Evolutionary conservation across 2,329 filamentous ascomycete species (phyloP), one percentile per base, ranked within the genome.

Genomic region (Byssothecium circinans): DNA sequence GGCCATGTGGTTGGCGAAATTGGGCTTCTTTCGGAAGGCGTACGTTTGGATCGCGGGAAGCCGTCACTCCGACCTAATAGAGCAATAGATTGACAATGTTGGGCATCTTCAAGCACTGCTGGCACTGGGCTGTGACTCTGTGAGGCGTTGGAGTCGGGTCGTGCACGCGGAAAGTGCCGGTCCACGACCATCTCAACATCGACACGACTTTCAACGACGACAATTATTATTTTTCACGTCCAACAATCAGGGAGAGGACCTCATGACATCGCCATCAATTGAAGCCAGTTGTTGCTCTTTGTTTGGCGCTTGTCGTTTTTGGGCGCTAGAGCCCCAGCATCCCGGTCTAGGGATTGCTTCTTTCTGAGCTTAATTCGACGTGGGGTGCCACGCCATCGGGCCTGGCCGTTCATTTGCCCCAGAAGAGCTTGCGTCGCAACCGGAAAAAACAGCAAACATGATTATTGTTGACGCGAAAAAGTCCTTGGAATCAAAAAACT

Each of bases 281-380:
- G n/a, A n/a, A n/a, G n/a, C n/a, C 29, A 32, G 14, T 32, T 12
- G 17, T 8, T 27, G 37, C 37, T 18, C 12, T 14, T 23, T 27
- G 37, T 14, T 23, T 27, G 37, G 23, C 8, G 37, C 22, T 40
- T 30, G 37, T 27, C 37, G 19, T 27, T 40, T n/a, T 40, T 12
- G 37, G 7, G 37, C 37, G 25, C n/a, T 15, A 17, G 14, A 32
- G 20, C 15, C 14, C 37, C 37, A 12, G 25, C 18, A 25, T 14
- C 27, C 39, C 12, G 39, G 39, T 33, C 27, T 27, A 14, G 17
- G 20, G 20, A 33, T 41, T 41, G 39, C 39, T 41, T 41, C 39
- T 41, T 41, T 41, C 18, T 41, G 39, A 41, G 39, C 39, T 41
- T 41, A 41, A 19, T 41, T 33, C 2, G 39, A 41, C 39, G 15